phyloP scores from a whole-genome alignment of 306 rosid species.

The Heteromeles arbutifolia region DNA sequence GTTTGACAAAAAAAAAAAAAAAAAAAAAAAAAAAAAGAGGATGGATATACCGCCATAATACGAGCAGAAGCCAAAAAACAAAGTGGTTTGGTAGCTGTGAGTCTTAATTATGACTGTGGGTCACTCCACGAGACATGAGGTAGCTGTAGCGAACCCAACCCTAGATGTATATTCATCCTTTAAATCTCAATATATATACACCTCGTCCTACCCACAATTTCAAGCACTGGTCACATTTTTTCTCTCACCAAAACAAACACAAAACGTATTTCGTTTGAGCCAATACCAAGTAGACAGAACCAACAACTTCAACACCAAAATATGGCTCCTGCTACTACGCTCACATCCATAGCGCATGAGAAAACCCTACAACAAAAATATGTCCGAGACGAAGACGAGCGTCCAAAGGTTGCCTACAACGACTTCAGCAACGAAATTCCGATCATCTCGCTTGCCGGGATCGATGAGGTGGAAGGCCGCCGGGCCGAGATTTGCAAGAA shows the following conservation, averaged over 20 bases:
- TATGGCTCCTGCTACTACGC: constrained; percentile 35
- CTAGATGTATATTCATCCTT: background rate
- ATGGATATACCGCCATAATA: too few species aligned
- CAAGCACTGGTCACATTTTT: background rate
- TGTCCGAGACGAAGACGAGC: constrained; percentile 75
- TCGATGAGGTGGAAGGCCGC: constrained; percentile 41
- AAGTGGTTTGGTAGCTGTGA: background rate
- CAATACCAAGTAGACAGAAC: background rate
- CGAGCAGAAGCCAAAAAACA: background rate
- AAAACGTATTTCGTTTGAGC: background rate
- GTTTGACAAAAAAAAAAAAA: too few species aligned
- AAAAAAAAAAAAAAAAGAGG: too few species aligned
- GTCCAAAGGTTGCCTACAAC: constrained; percentile 79
- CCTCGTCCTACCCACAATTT: background rate
- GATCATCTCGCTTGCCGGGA: constrained; percentile 66
- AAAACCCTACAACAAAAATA: constrained; percentile 49
- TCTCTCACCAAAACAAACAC: background rate
- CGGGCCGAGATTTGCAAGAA: constrained; percentile 42
- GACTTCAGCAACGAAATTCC: constrained; percentile 71
- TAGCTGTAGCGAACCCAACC: constrained; percentile 22
- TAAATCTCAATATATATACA: background rate
- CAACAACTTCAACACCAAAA: background rate
- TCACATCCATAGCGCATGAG: constrained; percentile 45
- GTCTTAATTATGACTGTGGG: background rate
- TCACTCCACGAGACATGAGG: background rate